Evolutionary conservation across 2,329 filamentous ascomycete species (phyloP).

Genomic region (Neodidymelliopsis sp.): DNA sequence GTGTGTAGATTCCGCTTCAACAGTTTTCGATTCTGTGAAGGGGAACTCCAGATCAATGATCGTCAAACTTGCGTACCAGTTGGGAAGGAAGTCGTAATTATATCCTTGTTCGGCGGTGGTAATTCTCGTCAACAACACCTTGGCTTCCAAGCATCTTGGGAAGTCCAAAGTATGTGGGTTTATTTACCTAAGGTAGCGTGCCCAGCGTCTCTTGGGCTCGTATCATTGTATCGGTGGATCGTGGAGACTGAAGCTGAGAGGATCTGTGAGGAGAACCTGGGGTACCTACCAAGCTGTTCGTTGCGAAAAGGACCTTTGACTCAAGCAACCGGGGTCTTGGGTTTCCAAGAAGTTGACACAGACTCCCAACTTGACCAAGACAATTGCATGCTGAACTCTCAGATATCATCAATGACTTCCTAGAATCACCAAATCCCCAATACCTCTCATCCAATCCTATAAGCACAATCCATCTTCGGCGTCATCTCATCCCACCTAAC

Average conservation of each 20-base stretch:
- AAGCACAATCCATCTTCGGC: background rate
- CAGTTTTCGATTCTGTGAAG: background rate
- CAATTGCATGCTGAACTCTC: no score
- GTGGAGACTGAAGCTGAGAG: background rate
- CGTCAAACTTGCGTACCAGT: background rate
- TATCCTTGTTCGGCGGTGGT: constrained; percentile 7
- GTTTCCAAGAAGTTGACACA: background rate
- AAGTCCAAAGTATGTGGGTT: background rate
- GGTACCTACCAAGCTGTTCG: constrained; percentile 13
- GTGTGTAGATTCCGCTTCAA: no score
- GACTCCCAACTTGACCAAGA: background rate
- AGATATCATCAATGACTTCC: no score
- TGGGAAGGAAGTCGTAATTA: constrained; percentile 2
- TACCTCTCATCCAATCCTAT: no score
- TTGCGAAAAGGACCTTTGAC: background rate
- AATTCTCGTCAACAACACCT: constrained; percentile 8
- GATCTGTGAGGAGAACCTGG: constrained; percentile 2
- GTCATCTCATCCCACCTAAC: no score
- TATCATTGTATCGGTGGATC: background rate
- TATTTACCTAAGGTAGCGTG: background rate
- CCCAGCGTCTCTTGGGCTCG: constrained; percentile 10
- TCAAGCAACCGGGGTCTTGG: constrained; percentile 5
- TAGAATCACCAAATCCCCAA: no score
- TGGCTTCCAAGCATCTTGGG: constrained; percentile 13
- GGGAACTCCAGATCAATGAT: background rate